These are phyloP conservation scores for Eimeria tenella DNA, from an alignment of 169 alveolate genomes.

Conservation along the genomic window DNA sequence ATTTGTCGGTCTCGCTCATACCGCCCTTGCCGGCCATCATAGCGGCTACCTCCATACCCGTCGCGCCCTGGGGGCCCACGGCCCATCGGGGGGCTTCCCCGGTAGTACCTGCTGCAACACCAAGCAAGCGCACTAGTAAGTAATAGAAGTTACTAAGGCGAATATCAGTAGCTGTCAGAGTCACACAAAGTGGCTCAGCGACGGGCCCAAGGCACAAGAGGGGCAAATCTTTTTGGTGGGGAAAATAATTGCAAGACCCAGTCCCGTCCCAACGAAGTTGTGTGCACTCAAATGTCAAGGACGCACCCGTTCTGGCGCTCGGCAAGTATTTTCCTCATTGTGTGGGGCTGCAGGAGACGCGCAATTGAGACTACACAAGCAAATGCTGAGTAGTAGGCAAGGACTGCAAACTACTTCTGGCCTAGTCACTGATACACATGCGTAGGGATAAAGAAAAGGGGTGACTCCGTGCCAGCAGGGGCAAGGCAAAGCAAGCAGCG, in stretches of 20 bases:
- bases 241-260: background rate
- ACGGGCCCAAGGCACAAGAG: no score
- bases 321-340: constrained; percentile 59
- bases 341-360: constrained; percentile 63
- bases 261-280: background rate
- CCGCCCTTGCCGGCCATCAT: constrained; percentile 51
- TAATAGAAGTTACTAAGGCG: no score
- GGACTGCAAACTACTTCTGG: no score
- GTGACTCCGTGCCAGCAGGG: no score
- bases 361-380: background rate
- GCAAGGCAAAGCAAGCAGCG: background rate
- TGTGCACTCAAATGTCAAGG: background rate
- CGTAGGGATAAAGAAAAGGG: no score
- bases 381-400: no score
- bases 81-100: constrained; percentile 24
- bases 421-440: no score
- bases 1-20: constrained; percentile 11
- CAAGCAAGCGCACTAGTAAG: background rate
- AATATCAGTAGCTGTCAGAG: no score
- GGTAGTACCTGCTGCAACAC: constrained; percentile 33
- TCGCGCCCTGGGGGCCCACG: constrained; percentile 55
- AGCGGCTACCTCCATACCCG: constrained; percentile 36
- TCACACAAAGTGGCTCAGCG: no score
- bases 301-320: constrained; percentile 71
- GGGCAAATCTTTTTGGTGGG: background rate